Evolutionary conservation across 805 yeast species (phyloP), one percentile per base, ranked within the genome.

Genomic region (Cyberlindnera veronae): DNA sequence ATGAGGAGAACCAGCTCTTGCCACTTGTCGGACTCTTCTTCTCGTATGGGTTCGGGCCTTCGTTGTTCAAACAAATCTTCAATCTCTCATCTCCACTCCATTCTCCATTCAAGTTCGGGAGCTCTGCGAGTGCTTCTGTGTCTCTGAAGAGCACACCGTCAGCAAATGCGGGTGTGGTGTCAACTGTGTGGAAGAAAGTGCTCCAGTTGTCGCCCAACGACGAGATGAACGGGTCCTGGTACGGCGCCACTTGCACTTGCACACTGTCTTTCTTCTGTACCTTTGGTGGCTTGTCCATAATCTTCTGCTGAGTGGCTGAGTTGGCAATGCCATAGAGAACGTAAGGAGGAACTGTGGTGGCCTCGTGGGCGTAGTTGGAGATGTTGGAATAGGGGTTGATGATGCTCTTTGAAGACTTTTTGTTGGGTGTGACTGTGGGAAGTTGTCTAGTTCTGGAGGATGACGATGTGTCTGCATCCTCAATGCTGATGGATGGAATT

Each of bases 31-130:
- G n/a, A 4, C 13, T 12, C 14, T 5, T 16, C 24, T 27, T 32
- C 10, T 30, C 36, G 5, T 34, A 38, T 5, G 45, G 35, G n/a
- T 36, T 33, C 9, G 50, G 34, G 16, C 42, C 44, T 24, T 63
- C 61, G 42, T 74, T 60, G 33, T 57, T 57, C 46, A 80, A 72
- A 21, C 79, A 75, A 33, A 63, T 66, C 40, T 73, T 71, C 45
- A 85, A 64, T 44, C 89, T 61, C 41, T 74, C 74, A 41, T 74
- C 86, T 29, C 95, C 95, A 26, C 81, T 80, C 93, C 93, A 85
- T 16, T 70, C 63, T 1, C 73, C 71, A 31, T 72, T 67, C 37
- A 79, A 58, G 40, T 71, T 73, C 4, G 67, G 63, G 23, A 64
- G 62, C 41, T 50, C 45, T 15, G 55, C 58, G 17, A 51, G 38